A percentile compares a stretch with the other conserved stretches of the same genome.
Evolutionary conservation across 768 basidiomycete species (phyloP).

Genomic region (Pulveroboletus sp.): DNA sequence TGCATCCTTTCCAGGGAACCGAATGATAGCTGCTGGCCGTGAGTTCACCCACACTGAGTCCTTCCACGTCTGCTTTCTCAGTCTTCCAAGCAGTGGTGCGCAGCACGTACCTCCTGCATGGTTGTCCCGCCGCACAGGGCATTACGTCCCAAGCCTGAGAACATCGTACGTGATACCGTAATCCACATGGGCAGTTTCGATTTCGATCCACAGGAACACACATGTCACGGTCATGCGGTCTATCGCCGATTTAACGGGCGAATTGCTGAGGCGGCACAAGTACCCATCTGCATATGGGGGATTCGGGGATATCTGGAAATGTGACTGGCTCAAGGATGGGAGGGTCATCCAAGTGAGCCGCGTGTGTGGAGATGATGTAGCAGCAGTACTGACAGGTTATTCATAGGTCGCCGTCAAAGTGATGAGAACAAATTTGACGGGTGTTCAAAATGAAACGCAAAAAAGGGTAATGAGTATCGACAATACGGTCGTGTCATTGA

Average conservation of each 20-base stretch:
- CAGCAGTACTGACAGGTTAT: neutral
- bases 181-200: neutral
- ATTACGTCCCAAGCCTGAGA: neutral
- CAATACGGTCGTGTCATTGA: neutral
- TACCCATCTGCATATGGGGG: slow-evolving; percentile 25
- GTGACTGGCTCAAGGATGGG: slow-evolving; percentile 18
- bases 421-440: slow-evolving; percentile 19
- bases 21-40: neutral
- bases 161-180: slow-evolving; percentile 4
- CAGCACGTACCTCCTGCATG: neutral
- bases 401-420: slow-evolving; percentile 27
- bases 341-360: slow-evolving; percentile 18
- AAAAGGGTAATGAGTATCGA: slow-evolving; percentile 8
- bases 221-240: neutral
- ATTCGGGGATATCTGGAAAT: slow-evolving; percentile 25
- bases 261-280: slow-evolving; percentile 9
- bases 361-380: neutral
- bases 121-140: neutral
- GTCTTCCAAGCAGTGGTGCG: neutral
- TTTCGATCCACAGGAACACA: neutral
- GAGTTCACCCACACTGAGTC: neutral
- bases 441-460: slow-evolving; percentile 2
- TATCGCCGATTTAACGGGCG: slow-evolving; percentile 12
- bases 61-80: neutral
- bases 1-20: neutral